Base-by-base conservation (phyloP, 306 rosid genomes). In the Cercis canadensis region DNA sequence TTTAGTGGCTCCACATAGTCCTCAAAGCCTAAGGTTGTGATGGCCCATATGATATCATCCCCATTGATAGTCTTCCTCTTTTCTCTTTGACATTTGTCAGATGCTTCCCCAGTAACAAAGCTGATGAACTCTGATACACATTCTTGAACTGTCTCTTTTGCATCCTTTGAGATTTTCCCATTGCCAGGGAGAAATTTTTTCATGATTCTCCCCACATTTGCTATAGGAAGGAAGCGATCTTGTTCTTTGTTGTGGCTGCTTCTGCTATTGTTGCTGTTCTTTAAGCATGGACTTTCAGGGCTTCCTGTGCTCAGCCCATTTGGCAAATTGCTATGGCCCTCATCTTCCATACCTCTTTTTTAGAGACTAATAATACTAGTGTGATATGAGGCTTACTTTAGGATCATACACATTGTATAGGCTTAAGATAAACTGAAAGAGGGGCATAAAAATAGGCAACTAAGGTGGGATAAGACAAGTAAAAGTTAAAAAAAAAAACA, bases 121-220 rank as follows among this genome's bases (percentile, higher is more conserved):
- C 96, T 90, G 5, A 87, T 90, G 86, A 87, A 90, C 68, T 90
- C 96, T 0, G 96, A 90, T 0, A 90, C 96, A 44, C 96, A 87
- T 82, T 90, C 96, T 74, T 85, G 91, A 6, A 90, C 89, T 1
- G 85, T 85, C 65, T 90, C 96, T 58, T 87, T 90, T 0, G 96
- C 93, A 2, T 90, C 96, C 75, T 90, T 85, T 1, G 96, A 90
- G 78, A 90, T 90, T 80, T 90, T 90, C 3, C 90, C 90, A 5
- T 83, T 90, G 0, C 74, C 59, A 0, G 92, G 92, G 17, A 85
- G 82, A 64, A 83, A 84, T 69, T 87, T 90, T 70, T 90, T 90
- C 96, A 90, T 90, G 41, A 90, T 90, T 41, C 92, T 78, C 0
- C 92, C 92, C 0, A 86, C 96, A 46, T 89, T 89, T n/a, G 92